These are phyloP conservation scores for Penicillium pulvis DNA, from an alignment of 495 filamentous ascomycete species.

Conservation along the genomic window DNA sequence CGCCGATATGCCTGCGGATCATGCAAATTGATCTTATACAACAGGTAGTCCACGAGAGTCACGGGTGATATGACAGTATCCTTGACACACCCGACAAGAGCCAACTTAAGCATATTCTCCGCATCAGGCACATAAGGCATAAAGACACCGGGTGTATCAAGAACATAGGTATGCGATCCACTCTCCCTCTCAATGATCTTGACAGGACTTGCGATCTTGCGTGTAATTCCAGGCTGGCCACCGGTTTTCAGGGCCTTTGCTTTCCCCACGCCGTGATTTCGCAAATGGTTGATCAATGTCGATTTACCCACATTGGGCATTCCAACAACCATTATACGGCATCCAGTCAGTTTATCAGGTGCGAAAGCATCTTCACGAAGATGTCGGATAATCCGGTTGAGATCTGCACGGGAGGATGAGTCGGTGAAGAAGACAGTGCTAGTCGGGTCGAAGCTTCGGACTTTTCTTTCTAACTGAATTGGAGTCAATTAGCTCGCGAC, in stretches of 20 bases:
- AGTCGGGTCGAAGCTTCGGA: slow-evolving; percentile 61
- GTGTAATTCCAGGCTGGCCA: slow-evolving; percentile 83
- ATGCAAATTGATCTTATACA: slow-evolving; percentile 76
- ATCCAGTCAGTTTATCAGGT: slow-evolving; percentile 61
- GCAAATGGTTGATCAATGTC: slow-evolving; percentile 84
- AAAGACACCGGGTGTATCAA: slow-evolving; percentile 86
- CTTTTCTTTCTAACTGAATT: slow-evolving; percentile 42
- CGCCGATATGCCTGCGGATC: slow-evolving; percentile 60
- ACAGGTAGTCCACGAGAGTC: slow-evolving; percentile 83
- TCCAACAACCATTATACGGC: slow-evolving; percentile 83
- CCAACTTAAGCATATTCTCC: slow-evolving; percentile 89
- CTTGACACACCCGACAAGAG: slow-evolving; percentile 87
- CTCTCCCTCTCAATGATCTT: slow-evolving; percentile 68
- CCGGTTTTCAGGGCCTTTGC: slow-evolving; percentile 83
- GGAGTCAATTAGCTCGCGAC: slow-evolving; percentile 2
- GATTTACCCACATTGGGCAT: slow-evolving; percentile 97
- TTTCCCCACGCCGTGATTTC: slow-evolving; percentile 64
- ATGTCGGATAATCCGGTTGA: slow-evolving; percentile 58
- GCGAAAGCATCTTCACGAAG: slow-evolving; percentile 49
- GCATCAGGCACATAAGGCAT: slow-evolving; percentile 83
- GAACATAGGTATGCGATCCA: slow-evolving; percentile 61
- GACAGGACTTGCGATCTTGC: slow-evolving; percentile 80
- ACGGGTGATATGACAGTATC: slow-evolving; percentile 76
- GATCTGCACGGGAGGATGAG: slow-evolving; percentile 49
- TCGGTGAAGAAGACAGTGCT: slow-evolving; percentile 67